phyloP scores from a whole-genome alignment of 441 rosid genomes.

The Jatropha podagrica region DNA sequence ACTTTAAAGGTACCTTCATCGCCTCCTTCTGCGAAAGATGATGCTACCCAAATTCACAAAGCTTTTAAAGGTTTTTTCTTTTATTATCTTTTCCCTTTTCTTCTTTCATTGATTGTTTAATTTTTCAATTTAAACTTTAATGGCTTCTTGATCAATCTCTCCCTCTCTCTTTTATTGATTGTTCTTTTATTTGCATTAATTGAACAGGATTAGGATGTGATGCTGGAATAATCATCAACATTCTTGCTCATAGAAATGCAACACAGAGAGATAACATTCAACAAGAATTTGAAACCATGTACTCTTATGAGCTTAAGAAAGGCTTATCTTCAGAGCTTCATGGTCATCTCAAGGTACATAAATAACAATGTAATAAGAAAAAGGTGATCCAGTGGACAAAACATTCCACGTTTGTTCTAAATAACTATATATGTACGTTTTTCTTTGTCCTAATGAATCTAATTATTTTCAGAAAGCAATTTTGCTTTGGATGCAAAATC shows the following conservation, averaged over 20 bases:
- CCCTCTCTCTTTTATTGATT: too few species aligned
- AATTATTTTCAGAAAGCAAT: constrained; percentile 54
- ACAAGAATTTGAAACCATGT: constrained; percentile 63
- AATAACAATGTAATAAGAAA: too few species aligned
- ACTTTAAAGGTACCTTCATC: constrained; percentile 15
- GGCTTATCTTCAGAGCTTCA: constrained; percentile 65
- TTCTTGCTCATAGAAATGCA: constrained; percentile 67
- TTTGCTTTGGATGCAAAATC: constrained; percentile 69
- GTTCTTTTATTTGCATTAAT: neutral
- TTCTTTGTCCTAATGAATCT: neutral
- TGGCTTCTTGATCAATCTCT: neutral
- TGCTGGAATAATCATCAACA: constrained; percentile 45
- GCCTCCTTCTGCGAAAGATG: constrained; percentile 20
- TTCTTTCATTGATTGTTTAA: neutral
- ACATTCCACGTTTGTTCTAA: too few species aligned
- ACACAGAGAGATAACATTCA: constrained; percentile 60
- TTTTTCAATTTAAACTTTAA: neutral
- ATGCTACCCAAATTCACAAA: constrained; percentile 24
- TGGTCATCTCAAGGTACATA: constrained; percentile 67
- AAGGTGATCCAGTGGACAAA: too few species aligned
- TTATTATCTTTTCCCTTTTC: neutral
- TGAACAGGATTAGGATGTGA: constrained; percentile 70
- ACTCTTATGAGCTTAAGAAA: constrained; percentile 48
- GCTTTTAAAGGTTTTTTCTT: constrained; percentile 27
- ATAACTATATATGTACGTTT: too few species aligned